Conservation (phyloP, 345 rosid genomes). For the Camelina sativa region DNA sequence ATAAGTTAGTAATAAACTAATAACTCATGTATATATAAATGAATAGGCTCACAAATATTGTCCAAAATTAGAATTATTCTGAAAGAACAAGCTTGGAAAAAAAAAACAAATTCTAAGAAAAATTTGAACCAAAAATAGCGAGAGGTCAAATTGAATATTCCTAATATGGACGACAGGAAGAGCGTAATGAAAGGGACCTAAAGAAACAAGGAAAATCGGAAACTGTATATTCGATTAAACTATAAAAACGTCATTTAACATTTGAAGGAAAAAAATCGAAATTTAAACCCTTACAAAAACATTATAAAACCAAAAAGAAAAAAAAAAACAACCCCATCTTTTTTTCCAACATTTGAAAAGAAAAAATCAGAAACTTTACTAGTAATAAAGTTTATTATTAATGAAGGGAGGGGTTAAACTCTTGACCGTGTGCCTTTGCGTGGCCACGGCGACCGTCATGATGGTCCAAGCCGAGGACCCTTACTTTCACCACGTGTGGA, state of each 20-base stretch:
- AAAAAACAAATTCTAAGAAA: background rate
- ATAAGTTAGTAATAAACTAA: background rate
- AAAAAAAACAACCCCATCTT: background rate
- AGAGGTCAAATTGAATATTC: conserved; percentile 35
- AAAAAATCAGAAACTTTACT: conserved; percentile 9
- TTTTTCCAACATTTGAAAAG: conserved; percentile 10
- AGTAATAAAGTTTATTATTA: conserved; percentile 1
- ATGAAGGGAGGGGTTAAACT: conserved; percentile 46
- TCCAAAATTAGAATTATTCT: conserved; percentile 16
- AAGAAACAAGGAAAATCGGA: conserved; percentile 33
- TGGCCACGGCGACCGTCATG: conserved; percentile 36
- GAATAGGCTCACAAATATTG: background rate
- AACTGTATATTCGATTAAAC: conserved; percentile 25
- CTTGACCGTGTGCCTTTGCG: conserved; percentile 41
- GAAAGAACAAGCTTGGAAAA: conserved; percentile 3
- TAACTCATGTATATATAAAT: background rate
- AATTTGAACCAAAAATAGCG: conserved; percentile 29
- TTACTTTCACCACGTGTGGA: conserved; percentile 52
- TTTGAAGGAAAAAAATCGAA: conserved; percentile 4
- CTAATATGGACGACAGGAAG: conserved; percentile 42
- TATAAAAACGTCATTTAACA: conserved; percentile 38
- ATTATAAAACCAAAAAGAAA: background rate
- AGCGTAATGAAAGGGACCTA: conserved; percentile 43
- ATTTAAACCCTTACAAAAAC: conserved; percentile 10
- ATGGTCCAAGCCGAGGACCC: conserved; percentile 73